phyloP scores from a whole-genome alignment of 805 yeast species.

The Pichia cabralensis region DNA sequence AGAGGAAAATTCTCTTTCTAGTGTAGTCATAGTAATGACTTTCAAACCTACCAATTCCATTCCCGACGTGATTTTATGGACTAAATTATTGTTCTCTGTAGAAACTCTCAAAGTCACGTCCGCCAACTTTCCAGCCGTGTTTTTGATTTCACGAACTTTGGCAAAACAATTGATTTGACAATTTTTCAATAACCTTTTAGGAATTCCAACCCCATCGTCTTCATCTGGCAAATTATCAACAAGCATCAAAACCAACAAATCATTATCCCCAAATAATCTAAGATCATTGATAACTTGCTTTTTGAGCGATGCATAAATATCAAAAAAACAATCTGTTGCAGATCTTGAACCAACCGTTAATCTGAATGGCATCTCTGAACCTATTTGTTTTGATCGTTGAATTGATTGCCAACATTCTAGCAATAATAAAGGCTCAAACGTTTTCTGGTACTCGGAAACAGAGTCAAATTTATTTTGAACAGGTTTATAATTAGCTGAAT shows the following conservation, averaged over 20 bases:
- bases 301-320: constrained; percentile 66
- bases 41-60: constrained; percentile 56
- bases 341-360: constrained; percentile 70
- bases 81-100: constrained; percentile 31
- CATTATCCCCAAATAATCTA: constrained; percentile 57
- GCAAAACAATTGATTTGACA: constrained; percentile 59
- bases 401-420: constrained; percentile 93
- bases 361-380: constrained; percentile 50
- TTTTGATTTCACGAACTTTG: constrained; percentile 64
- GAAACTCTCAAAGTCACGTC: constrained; percentile 69
- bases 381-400: constrained; percentile 57
- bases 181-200: constrained; percentile 9
- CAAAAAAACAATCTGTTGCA: constrained; percentile 78
- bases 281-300: constrained; percentile 40
- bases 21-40: constrained; percentile 80
- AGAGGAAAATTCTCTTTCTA: constrained; percentile 87
- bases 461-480: constrained; percentile 48
- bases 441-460: constrained; percentile 55
- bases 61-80: constrained; percentile 53
- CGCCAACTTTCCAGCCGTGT: constrained; percentile 50
- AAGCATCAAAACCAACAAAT: constrained; percentile 56
- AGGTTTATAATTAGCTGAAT: constrained; percentile 26
- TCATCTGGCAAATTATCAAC: constrained; percentile 31
- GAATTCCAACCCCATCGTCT: constrained; percentile 16
- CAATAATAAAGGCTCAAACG: constrained; percentile 71